These are phyloP conservation scores for Senna tora DNA, from an alignment of 306 rosid genomes.

Conservation along the genomic window DNA sequence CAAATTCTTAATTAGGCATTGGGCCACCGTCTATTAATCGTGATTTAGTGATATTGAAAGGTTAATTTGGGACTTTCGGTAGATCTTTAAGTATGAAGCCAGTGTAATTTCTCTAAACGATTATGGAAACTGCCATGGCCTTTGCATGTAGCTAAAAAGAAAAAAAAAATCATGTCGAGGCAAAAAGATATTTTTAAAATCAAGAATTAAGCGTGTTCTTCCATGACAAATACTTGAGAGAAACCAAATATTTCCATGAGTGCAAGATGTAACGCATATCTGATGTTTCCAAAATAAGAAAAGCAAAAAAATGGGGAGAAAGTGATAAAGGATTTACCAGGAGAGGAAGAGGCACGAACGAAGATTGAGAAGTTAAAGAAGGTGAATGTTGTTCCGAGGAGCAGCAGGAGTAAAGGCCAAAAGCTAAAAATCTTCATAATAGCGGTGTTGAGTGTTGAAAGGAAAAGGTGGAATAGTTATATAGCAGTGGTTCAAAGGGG, in stretches of 20 bases:
- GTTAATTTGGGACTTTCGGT: not conserved
- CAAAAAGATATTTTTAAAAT: conserved; percentile 4
- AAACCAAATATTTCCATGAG: not conserved
- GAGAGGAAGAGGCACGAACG: conserved; percentile 30
- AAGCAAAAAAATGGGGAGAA: not conserved
- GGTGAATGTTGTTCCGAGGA: conserved; percentile 39
- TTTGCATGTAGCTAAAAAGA: conserved; percentile 38
- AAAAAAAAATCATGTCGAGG: not conserved
- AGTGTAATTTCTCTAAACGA: not conserved
- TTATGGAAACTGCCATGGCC: conserved; percentile 9
- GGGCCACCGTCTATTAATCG: not conserved
- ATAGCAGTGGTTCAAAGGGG: not conserved
- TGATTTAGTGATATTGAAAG: not conserved
- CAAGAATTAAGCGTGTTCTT: not conserved
- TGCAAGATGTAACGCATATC: not conserved
- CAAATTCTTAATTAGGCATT: not conserved
- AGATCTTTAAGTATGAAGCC: not conserved
- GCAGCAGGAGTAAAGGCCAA: conserved; percentile 49
- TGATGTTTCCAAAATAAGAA: not conserved
- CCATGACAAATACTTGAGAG: not conserved
- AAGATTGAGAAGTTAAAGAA: conserved; percentile 40
- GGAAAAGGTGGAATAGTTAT: no score
- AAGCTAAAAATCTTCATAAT: conserved; percentile 65
- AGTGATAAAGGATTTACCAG: conserved; percentile 42
- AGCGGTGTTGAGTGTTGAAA: conserved; percentile 7